phyloP scores from a whole-genome alignment of 805 yeast genomes.

The Yueomyces sp. region DNA sequence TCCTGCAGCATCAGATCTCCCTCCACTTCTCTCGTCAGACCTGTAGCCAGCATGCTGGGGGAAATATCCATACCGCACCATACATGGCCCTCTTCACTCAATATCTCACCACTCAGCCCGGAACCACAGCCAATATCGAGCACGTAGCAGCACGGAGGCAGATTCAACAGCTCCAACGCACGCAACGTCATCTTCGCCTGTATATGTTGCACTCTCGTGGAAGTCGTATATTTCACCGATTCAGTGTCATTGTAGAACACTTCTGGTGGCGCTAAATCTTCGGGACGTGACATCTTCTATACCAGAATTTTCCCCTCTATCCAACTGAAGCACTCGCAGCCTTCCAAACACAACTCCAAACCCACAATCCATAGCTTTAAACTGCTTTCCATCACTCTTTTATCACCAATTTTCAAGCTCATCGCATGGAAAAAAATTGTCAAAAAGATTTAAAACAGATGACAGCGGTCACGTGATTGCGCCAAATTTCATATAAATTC shows the following conservation, averaged over 20 bases:
- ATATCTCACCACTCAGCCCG: slow-evolving; percentile 87
- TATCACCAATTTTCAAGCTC: not conserved
- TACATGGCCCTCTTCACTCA: slow-evolving; percentile 70
- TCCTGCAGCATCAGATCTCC: slow-evolving; percentile 89
- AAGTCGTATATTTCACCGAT: slow-evolving; percentile 77
- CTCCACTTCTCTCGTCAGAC: slow-evolving; percentile 79
- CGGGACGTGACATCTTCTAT: slow-evolving; percentile 78
- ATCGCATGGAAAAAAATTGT: not conserved
- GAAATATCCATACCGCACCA: slow-evolving; percentile 98
- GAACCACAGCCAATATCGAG: slow-evolving; percentile 97
- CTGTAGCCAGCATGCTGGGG: slow-evolving; percentile 91
- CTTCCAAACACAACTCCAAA: too few relatives aligned
- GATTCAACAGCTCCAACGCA: slow-evolving; percentile 74
- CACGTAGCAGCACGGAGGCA: slow-evolving; percentile 52
- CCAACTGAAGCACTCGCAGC: too few relatives aligned
- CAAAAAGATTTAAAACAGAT: not conserved
- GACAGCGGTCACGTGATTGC: not conserved
- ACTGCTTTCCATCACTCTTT: not conserved
- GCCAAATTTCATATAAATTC: too few relatives aligned
- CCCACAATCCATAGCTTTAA: not conserved
- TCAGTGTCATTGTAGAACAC: slow-evolving; percentile 85
- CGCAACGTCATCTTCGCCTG: slow-evolving; percentile 96
- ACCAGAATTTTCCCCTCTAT: too few relatives aligned
- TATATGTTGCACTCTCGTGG: slow-evolving; percentile 95
- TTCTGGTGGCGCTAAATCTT: slow-evolving; percentile 93